phyloP scores from a whole-genome alignment of 2,329 filamentous ascomycete genomes.

The Ascochyta koolunga region DNA sequence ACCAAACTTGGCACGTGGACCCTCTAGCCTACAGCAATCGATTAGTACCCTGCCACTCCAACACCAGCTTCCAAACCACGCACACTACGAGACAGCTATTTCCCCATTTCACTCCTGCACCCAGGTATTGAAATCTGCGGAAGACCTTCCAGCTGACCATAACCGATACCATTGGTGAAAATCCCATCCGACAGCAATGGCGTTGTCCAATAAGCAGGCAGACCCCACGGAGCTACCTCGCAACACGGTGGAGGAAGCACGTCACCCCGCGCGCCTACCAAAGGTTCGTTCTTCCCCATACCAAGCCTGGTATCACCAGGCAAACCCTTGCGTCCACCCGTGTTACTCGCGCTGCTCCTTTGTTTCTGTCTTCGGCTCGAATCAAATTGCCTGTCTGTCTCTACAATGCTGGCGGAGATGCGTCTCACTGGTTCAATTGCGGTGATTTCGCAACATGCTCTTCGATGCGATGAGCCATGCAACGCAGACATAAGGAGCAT shows the following conservation, averaged over 20 bases:
- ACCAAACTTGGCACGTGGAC: slow-evolving; percentile 42
- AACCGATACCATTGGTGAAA: slow-evolving; percentile 1
- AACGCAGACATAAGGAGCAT: not conserved
- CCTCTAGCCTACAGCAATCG: slow-evolving; percentile 25
- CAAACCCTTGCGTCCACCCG: slow-evolving; percentile 9
- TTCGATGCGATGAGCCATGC: not conserved
- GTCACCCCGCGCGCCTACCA: slow-evolving; percentile 36
- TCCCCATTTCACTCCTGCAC: slow-evolving; percentile 8
- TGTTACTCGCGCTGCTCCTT: not conserved
- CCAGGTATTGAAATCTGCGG: slow-evolving; percentile 2
- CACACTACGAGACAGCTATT: slow-evolving; percentile 5
- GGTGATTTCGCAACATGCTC: not conserved
- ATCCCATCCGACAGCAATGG: slow-evolving; percentile 24
- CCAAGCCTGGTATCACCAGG: slow-evolving; percentile 4
- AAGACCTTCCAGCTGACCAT: slow-evolving; percentile 9
- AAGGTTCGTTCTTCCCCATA: slow-evolving; percentile 38
- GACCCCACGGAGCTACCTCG: slow-evolving; percentile 20
- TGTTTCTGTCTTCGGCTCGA: not conserved
- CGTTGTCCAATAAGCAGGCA: slow-evolving; percentile 36
- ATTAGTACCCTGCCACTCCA: slow-evolving; percentile 21
- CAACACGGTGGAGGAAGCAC: slow-evolving; percentile 30
- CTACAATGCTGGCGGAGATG: not conserved
- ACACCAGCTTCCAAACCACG: slow-evolving; percentile 9
- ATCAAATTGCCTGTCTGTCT: not conserved
- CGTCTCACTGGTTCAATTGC: not conserved